These are phyloP conservation scores for Fusarium annulatum DNA, from an alignment of 2,329 filamentous ascomycete genomes.

Conservation along the genomic window DNA sequence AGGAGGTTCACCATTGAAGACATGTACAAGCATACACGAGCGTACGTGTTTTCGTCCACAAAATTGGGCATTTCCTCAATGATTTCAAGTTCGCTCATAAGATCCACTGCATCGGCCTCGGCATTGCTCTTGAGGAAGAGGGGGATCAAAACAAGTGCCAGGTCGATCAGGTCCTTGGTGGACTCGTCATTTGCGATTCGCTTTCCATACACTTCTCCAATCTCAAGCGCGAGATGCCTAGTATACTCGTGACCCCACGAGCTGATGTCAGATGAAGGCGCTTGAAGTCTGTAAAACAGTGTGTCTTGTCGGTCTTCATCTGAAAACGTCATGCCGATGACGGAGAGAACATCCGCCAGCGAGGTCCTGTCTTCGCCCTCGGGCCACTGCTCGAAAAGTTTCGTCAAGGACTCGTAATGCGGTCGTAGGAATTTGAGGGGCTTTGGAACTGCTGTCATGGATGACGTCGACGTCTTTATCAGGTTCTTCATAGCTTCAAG, in stretches of 20 bases:
- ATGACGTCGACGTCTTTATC: slow-evolving; percentile 99
- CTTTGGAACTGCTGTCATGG: slow-evolving; percentile 99
- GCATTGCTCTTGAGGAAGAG: slow-evolving; percentile 98
- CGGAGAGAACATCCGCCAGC: slow-evolving; percentile 93
- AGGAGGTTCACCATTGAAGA: slow-evolving; percentile 98
- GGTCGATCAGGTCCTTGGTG: slow-evolving; percentile 84
- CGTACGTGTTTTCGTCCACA: slow-evolving; percentile 93
- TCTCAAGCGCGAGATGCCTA: slow-evolving; percentile 92
- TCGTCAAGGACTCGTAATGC: slow-evolving; percentile 90
- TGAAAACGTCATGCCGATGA: slow-evolving; percentile 98
- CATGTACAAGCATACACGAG: slow-evolving; percentile 96
- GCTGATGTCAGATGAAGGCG: slow-evolving; percentile 89
- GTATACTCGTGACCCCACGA: slow-evolving; percentile 99
- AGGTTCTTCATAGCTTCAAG: slow-evolving; percentile 97
- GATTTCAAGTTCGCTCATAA: slow-evolving; percentile 97
- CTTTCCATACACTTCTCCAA: slow-evolving; percentile 93
- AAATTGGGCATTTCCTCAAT: slow-evolving; percentile 91
- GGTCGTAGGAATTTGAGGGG: slow-evolving; percentile 97
- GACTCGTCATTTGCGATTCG: slow-evolving; percentile 86
- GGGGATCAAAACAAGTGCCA: slow-evolving; percentile 86
- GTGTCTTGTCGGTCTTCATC: slow-evolving; percentile 97
- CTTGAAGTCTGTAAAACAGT: slow-evolving; percentile 91
- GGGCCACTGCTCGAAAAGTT: slow-evolving; percentile 90
- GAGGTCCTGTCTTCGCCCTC: slow-evolving; percentile 86
- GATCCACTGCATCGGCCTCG: slow-evolving; percentile 95